Evolutionary conservation across 2,329 filamentous ascomycete species (phyloP).

Genomic region (Epichloe brachyelytri): DNA sequence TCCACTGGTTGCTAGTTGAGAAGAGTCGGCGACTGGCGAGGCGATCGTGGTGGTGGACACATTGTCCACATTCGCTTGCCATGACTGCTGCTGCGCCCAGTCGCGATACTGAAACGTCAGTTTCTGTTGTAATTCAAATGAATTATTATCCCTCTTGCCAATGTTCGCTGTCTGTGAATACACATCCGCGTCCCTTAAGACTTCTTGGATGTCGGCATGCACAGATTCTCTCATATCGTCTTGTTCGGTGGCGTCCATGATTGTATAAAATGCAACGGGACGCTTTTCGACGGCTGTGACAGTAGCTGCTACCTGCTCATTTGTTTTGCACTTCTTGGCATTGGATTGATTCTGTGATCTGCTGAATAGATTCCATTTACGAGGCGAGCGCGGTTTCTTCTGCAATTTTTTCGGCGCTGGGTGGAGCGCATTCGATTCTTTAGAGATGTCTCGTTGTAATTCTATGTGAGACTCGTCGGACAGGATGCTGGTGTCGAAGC

Average conservation of each 20-base stretch:
- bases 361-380: conserved; percentile 52
- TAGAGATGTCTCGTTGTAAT: conserved; percentile 23
- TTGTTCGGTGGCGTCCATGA: conserved; percentile 46
- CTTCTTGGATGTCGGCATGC: conserved; percentile 26
- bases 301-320: conserved; percentile 30
- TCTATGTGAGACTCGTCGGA: conserved; percentile 42
- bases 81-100: neutral
- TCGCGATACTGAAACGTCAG: neutral
- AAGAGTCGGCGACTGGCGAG: neutral
- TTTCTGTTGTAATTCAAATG: neutral
- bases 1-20: conserved; percentile 5
- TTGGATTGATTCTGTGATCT: conserved; percentile 34
- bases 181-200: conserved; percentile 36
- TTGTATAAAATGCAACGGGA: conserved; percentile 45
- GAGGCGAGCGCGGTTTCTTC: conserved; percentile 41
- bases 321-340: conserved; percentile 25
- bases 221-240: conserved; percentile 38
- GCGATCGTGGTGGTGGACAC: neutral
- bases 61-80: neutral
- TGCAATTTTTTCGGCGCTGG: conserved; percentile 38
- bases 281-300: conserved; percentile 37
- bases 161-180: conserved; percentile 14
- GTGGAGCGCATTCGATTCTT: conserved; percentile 16
- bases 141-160: neutral
- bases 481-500: conserved; percentile 42